These are phyloP conservation scores for Fragaria vesca DNA, from an alignment of 306 rosid genomes.

Conservation along the genomic window DNA sequence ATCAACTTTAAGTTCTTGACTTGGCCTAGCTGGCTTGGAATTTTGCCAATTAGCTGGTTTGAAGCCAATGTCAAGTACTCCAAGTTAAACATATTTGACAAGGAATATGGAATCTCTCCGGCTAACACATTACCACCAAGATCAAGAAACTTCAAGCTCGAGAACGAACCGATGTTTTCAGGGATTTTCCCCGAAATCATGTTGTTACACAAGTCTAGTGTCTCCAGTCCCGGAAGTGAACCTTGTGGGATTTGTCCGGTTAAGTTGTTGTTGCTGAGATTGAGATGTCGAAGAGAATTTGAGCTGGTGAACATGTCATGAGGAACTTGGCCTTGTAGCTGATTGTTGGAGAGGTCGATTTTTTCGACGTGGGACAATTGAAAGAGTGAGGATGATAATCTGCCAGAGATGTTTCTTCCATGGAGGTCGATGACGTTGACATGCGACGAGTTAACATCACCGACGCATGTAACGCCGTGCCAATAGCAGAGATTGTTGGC, in stretches of 20 bases:
- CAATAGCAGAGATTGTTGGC: slow-evolving; percentile 49
- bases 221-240: slow-evolving; percentile 42
- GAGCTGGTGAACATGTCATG: slow-evolving; percentile 22
- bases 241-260: slow-evolving; percentile 62
- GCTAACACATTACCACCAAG: slow-evolving; percentile 75
- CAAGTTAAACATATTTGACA: slow-evolving; percentile 53
- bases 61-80: slow-evolving; percentile 76
- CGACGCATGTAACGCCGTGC: slow-evolving; percentile 60
- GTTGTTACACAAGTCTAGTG: slow-evolving; percentile 83
- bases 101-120: slow-evolving; percentile 63
- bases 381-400: slow-evolving; percentile 45
- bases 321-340: slow-evolving; percentile 46
- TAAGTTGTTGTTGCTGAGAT: slow-evolving; percentile 81
- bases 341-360: slow-evolving; percentile 82
- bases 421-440: slow-evolving; percentile 51
- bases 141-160: slow-evolving; percentile 58
- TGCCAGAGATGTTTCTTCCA: slow-evolving; percentile 64
- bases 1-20: slow-evolving; percentile 70
- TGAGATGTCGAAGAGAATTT: slow-evolving; percentile 49
- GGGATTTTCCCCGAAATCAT: slow-evolving; percentile 77
- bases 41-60: slow-evolving; percentile 63
- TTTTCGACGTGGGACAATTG: slow-evolving; percentile 38
- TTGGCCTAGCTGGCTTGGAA: slow-evolving; percentile 48
- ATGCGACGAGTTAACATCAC: slow-evolving; percentile 32
- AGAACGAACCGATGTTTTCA: slow-evolving; percentile 47